phyloP scores from a whole-genome alignment of 495 filamentous ascomycete genomes.

The Barbatosphaeria neglecta region DNA sequence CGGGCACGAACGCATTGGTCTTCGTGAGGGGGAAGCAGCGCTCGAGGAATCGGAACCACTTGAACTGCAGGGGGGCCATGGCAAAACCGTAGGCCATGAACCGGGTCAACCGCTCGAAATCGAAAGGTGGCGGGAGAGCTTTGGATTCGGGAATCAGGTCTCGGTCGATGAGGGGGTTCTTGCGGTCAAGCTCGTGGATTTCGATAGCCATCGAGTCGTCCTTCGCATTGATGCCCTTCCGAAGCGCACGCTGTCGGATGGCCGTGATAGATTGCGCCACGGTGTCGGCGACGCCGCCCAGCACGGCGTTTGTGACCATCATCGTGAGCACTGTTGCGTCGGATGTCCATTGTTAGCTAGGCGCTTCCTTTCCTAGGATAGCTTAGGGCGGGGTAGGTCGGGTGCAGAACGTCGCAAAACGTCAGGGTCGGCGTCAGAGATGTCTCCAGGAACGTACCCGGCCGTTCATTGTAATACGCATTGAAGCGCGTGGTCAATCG shows the following conservation, averaged over 20 bases:
- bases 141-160: constrained; percentile 58
- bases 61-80: constrained; percentile 93
- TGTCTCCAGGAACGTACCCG: constrained; percentile 44
- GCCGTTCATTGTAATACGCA: constrained; percentile 77
- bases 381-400: neutral
- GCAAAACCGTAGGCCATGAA: constrained; percentile 96
- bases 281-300: constrained; percentile 78
- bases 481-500: constrained; percentile 81
- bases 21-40: constrained; percentile 75
- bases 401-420: neutral
- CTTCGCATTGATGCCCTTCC: constrained; percentile 42
- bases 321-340: constrained; percentile 77
- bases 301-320: constrained; percentile 94
- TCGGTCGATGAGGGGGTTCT: constrained; percentile 54
- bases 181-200: constrained; percentile 79
- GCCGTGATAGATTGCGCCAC: constrained; percentile 88
- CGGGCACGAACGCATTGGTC: constrained; percentile 56
- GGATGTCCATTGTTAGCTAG: constrained; percentile 1
- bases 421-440: neutral
- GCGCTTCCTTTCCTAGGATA: neutral
- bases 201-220: constrained; percentile 75
- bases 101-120: constrained; percentile 82
- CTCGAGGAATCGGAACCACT: constrained; percentile 89
- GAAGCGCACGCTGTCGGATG: constrained; percentile 53
- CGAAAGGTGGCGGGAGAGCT: constrained; percentile 67